A percentile compares a stretch with the other conserved stretches of the same genome.
Conservation (phyloP, 257 asterid species). For the Nicotiana attenuata region DNA sequence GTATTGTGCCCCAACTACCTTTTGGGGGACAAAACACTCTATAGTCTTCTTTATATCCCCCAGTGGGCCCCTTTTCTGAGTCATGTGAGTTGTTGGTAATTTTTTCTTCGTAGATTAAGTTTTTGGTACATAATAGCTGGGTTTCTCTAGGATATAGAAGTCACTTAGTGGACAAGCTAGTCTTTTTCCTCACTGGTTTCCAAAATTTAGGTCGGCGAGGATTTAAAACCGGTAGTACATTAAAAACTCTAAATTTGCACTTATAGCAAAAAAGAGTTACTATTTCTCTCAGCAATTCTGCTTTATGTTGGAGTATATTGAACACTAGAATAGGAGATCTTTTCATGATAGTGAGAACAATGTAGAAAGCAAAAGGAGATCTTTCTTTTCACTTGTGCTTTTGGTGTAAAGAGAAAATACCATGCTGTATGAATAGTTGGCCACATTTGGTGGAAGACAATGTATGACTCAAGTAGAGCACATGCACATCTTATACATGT, state of each 20-base stretch:
- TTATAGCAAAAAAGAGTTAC: not conserved
- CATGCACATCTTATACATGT: not conserved
- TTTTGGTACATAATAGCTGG: not conserved
- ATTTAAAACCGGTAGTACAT: not conserved
- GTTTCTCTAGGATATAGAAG: not conserved
- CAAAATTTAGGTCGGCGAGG: not conserved
- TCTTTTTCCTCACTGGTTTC: not conserved
- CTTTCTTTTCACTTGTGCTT: not conserved
- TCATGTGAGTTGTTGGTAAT: not conserved
- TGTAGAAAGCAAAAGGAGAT: not conserved
- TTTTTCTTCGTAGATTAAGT: not conserved
- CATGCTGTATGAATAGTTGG: not conserved
- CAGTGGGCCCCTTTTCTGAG: not conserved
- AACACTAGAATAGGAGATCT: not conserved
- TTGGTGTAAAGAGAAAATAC: not conserved
- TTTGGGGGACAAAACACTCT: not conserved
- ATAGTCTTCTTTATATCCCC: not conserved
- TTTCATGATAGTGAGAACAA: not conserved
- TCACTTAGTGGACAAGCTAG: constrained; percentile 1
- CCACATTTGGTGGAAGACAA: not conserved
- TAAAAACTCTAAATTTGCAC: not conserved
- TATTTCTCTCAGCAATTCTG: not conserved
- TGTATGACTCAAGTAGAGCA: not conserved
- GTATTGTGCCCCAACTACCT: not conserved
- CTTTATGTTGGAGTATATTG: not conserved